phyloP scores from a whole-genome alignment of 2,329 filamentous ascomycete genomes.

The Penicillium sp. region DNA sequence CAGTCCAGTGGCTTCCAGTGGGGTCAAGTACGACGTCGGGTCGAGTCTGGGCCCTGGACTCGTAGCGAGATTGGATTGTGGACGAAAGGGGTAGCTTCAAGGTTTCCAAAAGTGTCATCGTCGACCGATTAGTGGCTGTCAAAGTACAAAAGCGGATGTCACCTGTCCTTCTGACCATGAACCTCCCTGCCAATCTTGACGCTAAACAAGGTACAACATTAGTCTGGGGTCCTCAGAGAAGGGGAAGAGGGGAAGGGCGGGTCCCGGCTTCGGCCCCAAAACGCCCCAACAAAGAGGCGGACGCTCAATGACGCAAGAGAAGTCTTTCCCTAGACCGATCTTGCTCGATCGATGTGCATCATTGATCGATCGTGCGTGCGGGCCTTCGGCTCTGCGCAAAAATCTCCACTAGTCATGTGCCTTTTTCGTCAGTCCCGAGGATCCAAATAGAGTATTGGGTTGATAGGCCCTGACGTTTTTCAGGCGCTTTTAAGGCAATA shows the following conservation, averaged over 20 bases:
- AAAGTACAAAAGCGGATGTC: conserved; percentile 3
- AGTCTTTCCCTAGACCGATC: conserved; percentile 12
- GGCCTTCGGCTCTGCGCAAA: conserved; percentile 5
- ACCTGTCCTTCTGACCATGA: conserved; percentile 10
- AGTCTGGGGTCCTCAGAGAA: not conserved
- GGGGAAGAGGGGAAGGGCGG: not conserved
- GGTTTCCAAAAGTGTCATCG: not conserved
- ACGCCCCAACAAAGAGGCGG: conserved; percentile 1
- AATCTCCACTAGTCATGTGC: conserved; percentile 7
- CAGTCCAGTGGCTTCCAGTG: not conserved
- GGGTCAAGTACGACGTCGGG: not conserved
- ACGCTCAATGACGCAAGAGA: conserved; percentile 15
- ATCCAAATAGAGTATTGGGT: conserved; percentile 22
- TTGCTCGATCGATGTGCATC: conserved; percentile 17
- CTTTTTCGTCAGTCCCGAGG: conserved; percentile 15
- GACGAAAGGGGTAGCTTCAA: not conserved
- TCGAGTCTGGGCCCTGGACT: conserved; percentile 8
- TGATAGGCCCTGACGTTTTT: conserved; percentile 14
- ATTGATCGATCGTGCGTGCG: conserved; percentile 24
- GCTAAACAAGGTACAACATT: not conserved
- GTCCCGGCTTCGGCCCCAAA: not conserved
- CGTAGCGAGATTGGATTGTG: conserved; percentile 4
- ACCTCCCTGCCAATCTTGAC: conserved; percentile 4
- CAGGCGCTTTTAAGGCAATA: conserved; percentile 3
- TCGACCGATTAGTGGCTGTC: not conserved